Evolutionary conservation across 129 eudicot species (phyloP).

Genomic region (Cynara cardunculus): DNA sequence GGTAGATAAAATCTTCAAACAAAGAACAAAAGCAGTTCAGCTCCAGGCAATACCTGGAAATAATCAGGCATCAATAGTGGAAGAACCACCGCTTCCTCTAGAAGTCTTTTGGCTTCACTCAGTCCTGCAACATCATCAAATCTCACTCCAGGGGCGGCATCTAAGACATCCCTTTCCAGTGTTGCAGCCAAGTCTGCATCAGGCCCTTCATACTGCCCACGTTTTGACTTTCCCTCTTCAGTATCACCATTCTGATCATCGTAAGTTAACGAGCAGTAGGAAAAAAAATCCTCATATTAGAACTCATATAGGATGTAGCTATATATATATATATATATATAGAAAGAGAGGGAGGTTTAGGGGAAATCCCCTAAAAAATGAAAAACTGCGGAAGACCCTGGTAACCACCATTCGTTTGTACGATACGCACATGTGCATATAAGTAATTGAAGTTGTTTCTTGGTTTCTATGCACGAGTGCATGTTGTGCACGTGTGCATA

Average conservation of each 20-base stretch:
- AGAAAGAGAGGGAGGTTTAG: neutral
- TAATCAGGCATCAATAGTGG: slow-evolving; percentile 99
- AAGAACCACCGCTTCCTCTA: slow-evolving; percentile 87
- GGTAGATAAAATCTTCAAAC: neutral
- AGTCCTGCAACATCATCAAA: slow-evolving; percentile 99
- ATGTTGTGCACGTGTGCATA: too few species aligned
- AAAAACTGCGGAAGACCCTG: neutral
- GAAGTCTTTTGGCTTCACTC: slow-evolving; percentile 93
- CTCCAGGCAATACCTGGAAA: slow-evolving; percentile 64
- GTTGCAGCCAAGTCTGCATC: slow-evolving; percentile 95
- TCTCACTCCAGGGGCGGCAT: slow-evolving; percentile 87
- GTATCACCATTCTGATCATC: slow-evolving; percentile 63
- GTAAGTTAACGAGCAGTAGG: neutral
- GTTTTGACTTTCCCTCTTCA: slow-evolving; percentile 90
- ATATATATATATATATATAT: neutral
- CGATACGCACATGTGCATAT: neutral
- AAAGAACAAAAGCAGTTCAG: neutral
- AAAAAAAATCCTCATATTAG: neutral
- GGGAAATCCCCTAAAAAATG: neutral
- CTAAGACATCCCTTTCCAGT: slow-evolving; percentile 97
- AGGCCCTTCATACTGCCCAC: slow-evolving; percentile 92
- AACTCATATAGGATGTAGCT: neutral
- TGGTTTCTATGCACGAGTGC: too few species aligned
- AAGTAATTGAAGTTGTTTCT: too few species aligned
- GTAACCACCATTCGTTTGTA: neutral